Evolutionary conservation across 805 yeast species (phyloP).

Genomic region (Candida silvatica): DNA sequence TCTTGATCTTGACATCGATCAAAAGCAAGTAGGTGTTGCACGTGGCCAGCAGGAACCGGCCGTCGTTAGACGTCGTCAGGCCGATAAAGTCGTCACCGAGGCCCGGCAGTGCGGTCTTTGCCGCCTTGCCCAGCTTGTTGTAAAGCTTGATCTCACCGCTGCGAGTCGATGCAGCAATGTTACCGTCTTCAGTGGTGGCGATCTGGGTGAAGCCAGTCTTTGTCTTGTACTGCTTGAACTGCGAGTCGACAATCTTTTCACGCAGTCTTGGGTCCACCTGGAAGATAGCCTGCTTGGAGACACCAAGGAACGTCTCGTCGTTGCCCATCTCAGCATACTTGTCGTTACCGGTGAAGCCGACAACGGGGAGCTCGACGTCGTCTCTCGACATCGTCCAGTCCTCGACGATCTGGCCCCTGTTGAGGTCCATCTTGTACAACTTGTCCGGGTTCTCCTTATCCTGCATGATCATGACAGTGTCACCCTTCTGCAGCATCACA

Average conservation of each 20-base stretch:
- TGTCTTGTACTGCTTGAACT: slow-evolving; percentile 45
- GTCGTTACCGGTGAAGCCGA: slow-evolving; percentile 57
- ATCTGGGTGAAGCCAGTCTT: slow-evolving; percentile 48
- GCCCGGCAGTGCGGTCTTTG: slow-evolving; percentile 75
- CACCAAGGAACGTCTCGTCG: slow-evolving; percentile 70
- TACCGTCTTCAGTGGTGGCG: slow-evolving; percentile 67
- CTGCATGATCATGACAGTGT: slow-evolving; percentile 59
- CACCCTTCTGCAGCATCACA: slow-evolving; percentile 73
- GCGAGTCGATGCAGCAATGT: slow-evolving; percentile 65
- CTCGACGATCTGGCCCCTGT: slow-evolving; percentile 75
- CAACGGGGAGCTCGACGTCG: slow-evolving; percentile 31
- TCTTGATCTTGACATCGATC: slow-evolving; percentile 55
- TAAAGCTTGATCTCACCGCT: slow-evolving; percentile 72
- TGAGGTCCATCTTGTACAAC: slow-evolving; percentile 70
- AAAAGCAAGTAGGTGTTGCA: slow-evolving; percentile 64
- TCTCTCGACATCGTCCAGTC: slow-evolving; percentile 57
- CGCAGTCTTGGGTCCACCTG: slow-evolving; percentile 74
- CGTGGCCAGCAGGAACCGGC: slow-evolving; percentile 76
- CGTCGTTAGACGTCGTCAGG: slow-evolving; percentile 68
- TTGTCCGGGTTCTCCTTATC: slow-evolving; percentile 34
- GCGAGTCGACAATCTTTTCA: slow-evolving; percentile 50
- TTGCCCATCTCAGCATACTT: slow-evolving; percentile 68
- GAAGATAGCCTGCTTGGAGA: slow-evolving; percentile 58
- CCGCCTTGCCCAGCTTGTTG: slow-evolving; percentile 64
- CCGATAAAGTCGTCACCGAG: slow-evolving; percentile 69